Evolutionary conservation across 2,329 filamentous ascomycete species (phyloP), one percentile per base, ranked within the genome.

Genomic region (Juglanconis juglandina): DNA sequence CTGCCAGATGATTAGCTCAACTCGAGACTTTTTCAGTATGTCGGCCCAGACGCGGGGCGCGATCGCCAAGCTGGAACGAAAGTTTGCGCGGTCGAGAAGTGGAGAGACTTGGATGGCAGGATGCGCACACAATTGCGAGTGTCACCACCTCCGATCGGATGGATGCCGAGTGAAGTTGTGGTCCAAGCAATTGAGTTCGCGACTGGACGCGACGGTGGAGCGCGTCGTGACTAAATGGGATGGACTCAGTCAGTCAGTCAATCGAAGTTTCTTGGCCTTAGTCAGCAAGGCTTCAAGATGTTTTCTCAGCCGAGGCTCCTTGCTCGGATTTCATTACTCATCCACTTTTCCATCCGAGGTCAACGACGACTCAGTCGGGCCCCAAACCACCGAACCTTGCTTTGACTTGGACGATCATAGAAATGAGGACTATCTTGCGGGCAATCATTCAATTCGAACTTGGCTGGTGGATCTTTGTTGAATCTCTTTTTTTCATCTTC

Each of bases 401-500:
- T 2, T 24, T 2, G 39, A 42, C 39, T 14, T 42, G 5, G 10
- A 13, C 4, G 11, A 42, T 3, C 35, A 39, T 8, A 17, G 14
- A 48, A 10, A 48, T 11, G 17, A 32, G 46, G 39, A 32, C 7
- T 11, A 9, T 32, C 17, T 8, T 32, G 17, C 17, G 14, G 10
- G 32, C 13, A 17, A 32, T 48, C 24, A 8, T 48, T 13, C 46
- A 9, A 24, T 9, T 32, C 10, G 46, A 48, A 32, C 14, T 32
- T 11, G 8, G 4, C 46, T 32, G 46, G 3, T 48, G 46, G 17
- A n/a, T 48, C 1, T 58, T 62, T 50, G 50, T 62, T n/a, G 39
- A 49, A 17, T 56, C 56, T 46, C 53, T 60, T 30, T 49, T 64
- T 9, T 60, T 59, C n/a, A n/a, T 64, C 10, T 37, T 62, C 10